These are phyloP conservation scores for Ogataea populi-albae DNA, from an alignment of 805 yeast species.

Conservation along the genomic window DNA sequence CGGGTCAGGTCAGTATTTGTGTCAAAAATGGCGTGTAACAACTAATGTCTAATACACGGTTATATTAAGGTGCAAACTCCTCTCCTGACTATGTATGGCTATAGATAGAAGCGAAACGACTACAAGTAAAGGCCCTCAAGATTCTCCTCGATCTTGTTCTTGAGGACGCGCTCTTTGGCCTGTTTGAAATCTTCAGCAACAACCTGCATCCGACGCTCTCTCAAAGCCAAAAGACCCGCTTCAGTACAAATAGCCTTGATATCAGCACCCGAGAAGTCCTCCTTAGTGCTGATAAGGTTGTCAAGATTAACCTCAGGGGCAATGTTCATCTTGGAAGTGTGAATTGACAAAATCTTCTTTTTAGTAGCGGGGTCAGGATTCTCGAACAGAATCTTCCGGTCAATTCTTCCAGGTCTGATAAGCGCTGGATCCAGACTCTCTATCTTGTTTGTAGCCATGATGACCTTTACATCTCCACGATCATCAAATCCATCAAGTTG, in stretches of 20 bases:
- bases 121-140: conserved; percentile 84
- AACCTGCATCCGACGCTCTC: conserved; percentile 98
- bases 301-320: conserved; percentile 86
- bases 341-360: conserved; percentile 88
- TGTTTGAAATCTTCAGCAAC: conserved; percentile 89
- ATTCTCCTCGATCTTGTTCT: conserved; percentile 94
- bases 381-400: conserved; percentile 91
- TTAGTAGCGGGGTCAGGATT: conserved; percentile 92
- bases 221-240: conserved; percentile 90
- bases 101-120: too few relatives aligned
- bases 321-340: conserved; percentile 89
- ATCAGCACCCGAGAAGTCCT: conserved; percentile 95
- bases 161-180: conserved; percentile 93
- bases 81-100: conserved; percentile 1
- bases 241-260: conserved; percentile 97
- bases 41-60: too few relatives aligned
- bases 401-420: conserved; percentile 96
- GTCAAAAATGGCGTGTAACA: too few relatives aligned
- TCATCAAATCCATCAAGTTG: conserved; percentile 97
- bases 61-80: too few relatives aligned
- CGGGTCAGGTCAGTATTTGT: too few relatives aligned
- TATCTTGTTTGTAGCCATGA: conserved; percentile 96
- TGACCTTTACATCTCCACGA: conserved; percentile 94
- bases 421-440: conserved; percentile 94
- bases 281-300: conserved; percentile 84